Conservation (phyloP, 1,284 basidiomycete genomes). For the Blastosporella zonata region DNA sequence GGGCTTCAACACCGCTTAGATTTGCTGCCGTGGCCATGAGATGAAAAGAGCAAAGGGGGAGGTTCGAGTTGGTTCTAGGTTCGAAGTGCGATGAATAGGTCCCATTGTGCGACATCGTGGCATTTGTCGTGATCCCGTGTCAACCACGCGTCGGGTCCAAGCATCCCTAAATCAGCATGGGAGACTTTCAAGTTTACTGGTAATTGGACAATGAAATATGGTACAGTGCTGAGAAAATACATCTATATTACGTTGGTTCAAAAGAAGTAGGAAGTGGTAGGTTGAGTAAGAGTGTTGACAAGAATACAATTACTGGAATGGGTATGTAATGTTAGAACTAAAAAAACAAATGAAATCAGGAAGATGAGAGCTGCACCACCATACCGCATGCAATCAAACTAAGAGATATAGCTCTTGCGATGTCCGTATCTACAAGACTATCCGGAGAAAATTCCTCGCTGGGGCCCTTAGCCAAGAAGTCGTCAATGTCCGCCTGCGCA, state of each 20-base stretch:
- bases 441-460: constrained; percentile 17
- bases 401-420: constrained; percentile 24
- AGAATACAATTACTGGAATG: too few relatives aligned
- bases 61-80: neutral
- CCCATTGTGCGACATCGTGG: too few relatives aligned
- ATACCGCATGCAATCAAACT: constrained; percentile 22
- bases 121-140: too few relatives aligned
- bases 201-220: neutral
- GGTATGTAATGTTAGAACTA: too few relatives aligned
- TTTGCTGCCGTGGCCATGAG: neutral
- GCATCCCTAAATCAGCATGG: too few relatives aligned
- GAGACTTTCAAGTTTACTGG: neutral
- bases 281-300: neutral
- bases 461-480: constrained; percentile 16
- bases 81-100: too few relatives aligned
- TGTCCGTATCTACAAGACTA: constrained; percentile 23
- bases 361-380: constrained; percentile 13
- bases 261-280: neutral
- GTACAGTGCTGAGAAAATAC: neutral
- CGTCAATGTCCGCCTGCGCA: constrained; percentile 18
- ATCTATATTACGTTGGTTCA: neutral
- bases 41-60: neutral
- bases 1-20: constrained; percentile 42
- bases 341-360: neutral
- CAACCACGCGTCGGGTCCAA: too few relatives aligned